Conservation (phyloP, 169 alveolate genomes). For the Plasmodium vivax region DNA sequence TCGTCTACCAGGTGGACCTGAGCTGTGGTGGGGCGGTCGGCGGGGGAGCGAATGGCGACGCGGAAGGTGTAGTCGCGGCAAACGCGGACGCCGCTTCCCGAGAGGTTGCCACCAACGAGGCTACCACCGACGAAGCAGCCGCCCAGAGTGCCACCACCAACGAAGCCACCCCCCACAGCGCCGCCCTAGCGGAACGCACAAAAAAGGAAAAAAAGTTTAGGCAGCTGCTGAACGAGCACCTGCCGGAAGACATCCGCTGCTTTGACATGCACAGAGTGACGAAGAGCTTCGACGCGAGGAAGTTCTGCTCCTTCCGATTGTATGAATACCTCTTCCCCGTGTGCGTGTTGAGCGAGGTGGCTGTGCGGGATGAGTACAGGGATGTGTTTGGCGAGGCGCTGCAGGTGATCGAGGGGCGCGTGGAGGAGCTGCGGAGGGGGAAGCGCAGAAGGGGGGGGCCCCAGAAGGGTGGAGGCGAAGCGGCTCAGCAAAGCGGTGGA, state of each 20-base stretch:
- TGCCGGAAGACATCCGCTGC: constrained; percentile 82
- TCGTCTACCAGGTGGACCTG: constrained; percentile 80
- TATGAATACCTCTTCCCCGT: constrained; percentile 87
- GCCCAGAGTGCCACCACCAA: not conserved
- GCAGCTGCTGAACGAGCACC: constrained; percentile 62
- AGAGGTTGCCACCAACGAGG: not conserved
- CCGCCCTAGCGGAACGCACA: constrained; percentile 31
- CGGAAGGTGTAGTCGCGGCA: not conserved
- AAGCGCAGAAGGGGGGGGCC: not conserved
- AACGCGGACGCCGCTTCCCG: not conserved
- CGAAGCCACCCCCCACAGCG: not conserved
- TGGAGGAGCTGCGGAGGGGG: not conserved
- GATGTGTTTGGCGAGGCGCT: constrained; percentile 26
- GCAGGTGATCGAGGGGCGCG: constrained; percentile 32
- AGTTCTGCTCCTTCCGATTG: constrained; percentile 86
- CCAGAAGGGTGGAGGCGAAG: not conserved
- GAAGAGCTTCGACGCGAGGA: constrained; percentile 88
- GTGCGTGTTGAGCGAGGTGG: constrained; percentile 74
- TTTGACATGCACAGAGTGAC: constrained; percentile 85
- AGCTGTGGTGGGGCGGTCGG: not conserved
- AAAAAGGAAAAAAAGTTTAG: constrained; percentile 74
- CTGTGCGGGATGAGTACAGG: constrained; percentile 43
- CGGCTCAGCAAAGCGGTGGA: not conserved
- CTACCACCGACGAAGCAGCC: not conserved
- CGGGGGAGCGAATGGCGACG: not conserved